Evolutionary conservation across 768 basidiomycete genomes (phyloP), one percentile per base, ranked within the genome.

Genomic region (Psilocybe subaeruginosa): DNA sequence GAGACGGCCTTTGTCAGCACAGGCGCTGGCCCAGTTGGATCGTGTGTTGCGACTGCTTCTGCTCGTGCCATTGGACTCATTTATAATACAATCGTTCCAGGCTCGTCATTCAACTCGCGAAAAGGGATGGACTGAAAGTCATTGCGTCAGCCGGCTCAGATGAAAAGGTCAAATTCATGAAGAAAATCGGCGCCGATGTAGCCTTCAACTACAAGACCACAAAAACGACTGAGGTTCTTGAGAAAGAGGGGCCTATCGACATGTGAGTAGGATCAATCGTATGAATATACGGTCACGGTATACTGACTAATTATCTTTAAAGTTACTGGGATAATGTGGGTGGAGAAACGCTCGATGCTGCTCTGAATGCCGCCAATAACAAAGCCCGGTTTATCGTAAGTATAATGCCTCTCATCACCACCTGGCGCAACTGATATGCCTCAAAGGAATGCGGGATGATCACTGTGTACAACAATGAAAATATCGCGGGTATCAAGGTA

Each of bases 181-280:
- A 79, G 53, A 78, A 80, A 2, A 64, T 89, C n/a, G 90, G 89
- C 0, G 84, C 85, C 0, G 89, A 92, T 64, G 81, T 88, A 5
- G 85, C 80, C 0, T 91, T 90, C 76, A 90, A 92, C 71, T 91
- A 89, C 74, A 89, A 92, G 78, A 90, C 81, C 0, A 76, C 76
- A 0, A 74, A 76, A 48, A 85, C 83, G 0, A 66, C 66, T 0
- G 82, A 87, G 8, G 75, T 88, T 3, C 73, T 93, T 41, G 68
- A 69, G 61, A 78, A 78, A 59, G 80, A 90, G 64, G 88, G 88
- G 0, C 79, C 79, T 9, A 73, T 83, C 37, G 76, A 82, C 56
- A 72, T 81, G 78, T 80, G 61, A 30, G 77, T 67, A 19, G 23
- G 23, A 23, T 23, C 23, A 23, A 23, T 23, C 23, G 23, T 23